Base-by-base conservation (phyloP, 345 rosid genomes). In the Chamaenerion angustifolium region DNA sequence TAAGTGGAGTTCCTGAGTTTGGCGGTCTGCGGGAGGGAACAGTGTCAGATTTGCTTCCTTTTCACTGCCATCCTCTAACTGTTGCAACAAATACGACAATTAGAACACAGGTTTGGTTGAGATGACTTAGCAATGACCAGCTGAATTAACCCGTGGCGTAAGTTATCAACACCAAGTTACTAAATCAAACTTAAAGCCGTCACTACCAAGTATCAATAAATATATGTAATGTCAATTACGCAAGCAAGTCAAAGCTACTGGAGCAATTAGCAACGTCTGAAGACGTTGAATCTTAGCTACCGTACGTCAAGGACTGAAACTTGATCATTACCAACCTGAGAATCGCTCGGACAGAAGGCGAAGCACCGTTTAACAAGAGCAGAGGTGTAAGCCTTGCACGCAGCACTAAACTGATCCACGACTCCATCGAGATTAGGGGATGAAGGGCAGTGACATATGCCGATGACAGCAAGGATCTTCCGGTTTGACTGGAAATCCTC, bases 401-500 rank as follows among this genome's bases (percentile, higher is more conserved):
- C 67, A 47, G 65, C 64, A 57, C 59, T 60, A 49, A 88, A 93
- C 16, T 71, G 81, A 1, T 79, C 84, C 40, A 76, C 41, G 25
- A 79, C 87, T 43, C 68, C 64, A 51, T 73, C 75, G 44, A 93
- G 94, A 72, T 88, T 88, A 5, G 92, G 99, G 11, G 94, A 78
- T 12, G 88, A 79, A 11, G 96, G 96, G 56, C 96, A 88, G 63
- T 93, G 99, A 58, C 83, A 84, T 55, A 93, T 73, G 16, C 96
- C 99, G 55, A 93, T 76, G 27, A 88, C 94, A 49, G 94, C 85
- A 49, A 84, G 90, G 64, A 81, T 79, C 80, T 93, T 93, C 52
- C 95, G 90, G 66, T 85, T 74, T 49, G 94, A 77, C 69, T 93
- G 99, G 68, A 93, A 93, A 67, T 93, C 95, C 56, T 93, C 99